phyloP scores from a whole-genome alignment of 257 asterid genomes.

The Cinchona pubescens region DNA sequence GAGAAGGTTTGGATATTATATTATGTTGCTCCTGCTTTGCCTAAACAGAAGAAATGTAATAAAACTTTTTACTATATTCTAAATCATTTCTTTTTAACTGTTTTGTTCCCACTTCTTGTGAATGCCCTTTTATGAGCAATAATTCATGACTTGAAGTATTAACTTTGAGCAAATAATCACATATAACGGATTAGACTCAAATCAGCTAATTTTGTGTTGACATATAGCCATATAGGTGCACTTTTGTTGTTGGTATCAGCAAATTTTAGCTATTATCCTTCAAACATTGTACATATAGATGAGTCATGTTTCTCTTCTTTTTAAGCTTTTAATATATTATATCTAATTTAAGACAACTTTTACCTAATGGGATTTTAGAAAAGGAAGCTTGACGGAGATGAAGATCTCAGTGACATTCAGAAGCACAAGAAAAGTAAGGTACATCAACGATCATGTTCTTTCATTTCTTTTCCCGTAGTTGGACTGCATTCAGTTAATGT shows the following conservation, averaged over 20 bases:
- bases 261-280: neutral
- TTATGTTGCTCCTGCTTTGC: conserved; percentile 21
- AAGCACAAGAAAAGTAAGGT: conserved; percentile 84
- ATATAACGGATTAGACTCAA: neutral
- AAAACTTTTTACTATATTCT: neutral
- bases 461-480: neutral
- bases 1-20: conserved; percentile 59
- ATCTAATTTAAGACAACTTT: neutral
- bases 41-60: conserved; percentile 11
- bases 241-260: neutral
- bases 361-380: conserved; percentile 38
- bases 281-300: neutral
- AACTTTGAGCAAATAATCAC: neutral
- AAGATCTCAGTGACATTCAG: conserved; percentile 43
- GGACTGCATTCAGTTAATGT: neutral
- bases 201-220: neutral
- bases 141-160: neutral
- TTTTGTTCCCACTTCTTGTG: neutral
- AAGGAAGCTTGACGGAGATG: conserved; percentile 68
- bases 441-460: conserved; percentile 12
- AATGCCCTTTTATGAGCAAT: conserved; percentile 1
- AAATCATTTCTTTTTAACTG: neutral
- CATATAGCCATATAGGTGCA: neutral
- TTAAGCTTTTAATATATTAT: neutral
- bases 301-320: neutral